Conservation (phyloP, 495 filamentous ascomycete species). For the Letharia columbiana region DNA sequence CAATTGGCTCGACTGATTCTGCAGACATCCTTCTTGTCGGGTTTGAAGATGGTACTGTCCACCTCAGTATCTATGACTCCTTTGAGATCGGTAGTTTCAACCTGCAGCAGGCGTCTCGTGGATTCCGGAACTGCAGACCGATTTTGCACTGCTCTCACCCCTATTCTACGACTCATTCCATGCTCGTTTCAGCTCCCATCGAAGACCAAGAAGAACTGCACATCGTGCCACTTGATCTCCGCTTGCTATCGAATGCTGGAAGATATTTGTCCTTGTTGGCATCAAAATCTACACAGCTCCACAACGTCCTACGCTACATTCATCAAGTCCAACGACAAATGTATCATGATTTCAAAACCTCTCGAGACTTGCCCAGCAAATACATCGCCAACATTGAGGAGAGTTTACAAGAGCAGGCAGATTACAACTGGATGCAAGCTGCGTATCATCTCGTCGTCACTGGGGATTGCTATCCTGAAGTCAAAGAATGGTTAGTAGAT, state of each 20-base stretch:
- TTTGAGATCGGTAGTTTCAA: conserved; percentile 70
- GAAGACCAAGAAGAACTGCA: conserved; percentile 35
- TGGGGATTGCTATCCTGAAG: conserved; percentile 63
- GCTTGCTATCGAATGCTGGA: conserved; percentile 70
- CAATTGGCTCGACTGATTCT: conserved; percentile 53
- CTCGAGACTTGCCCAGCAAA: conserved; percentile 66
- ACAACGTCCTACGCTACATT: conserved; percentile 77
- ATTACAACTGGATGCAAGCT: conserved; percentile 61
- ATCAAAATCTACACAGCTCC: conserved; percentile 76
- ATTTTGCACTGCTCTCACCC: conserved; percentile 57
- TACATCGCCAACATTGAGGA: conserved; percentile 72
- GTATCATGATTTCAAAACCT: conserved; percentile 67
- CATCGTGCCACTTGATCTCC: conserved; percentile 71
- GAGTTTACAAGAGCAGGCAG: conserved; percentile 46
- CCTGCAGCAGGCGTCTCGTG: conserved; percentile 27
- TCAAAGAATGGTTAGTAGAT: conserved; percentile 86
- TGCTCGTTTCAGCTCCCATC: conserved; percentile 46
- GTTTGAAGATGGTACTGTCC: conserved; percentile 67
- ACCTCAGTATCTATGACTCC: conserved; percentile 82
- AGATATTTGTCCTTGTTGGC: conserved; percentile 73
- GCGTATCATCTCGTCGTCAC: conserved; percentile 81
- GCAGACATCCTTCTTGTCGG: conserved; percentile 79
- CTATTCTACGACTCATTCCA: conserved; percentile 63
- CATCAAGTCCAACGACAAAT: conserved; percentile 67
- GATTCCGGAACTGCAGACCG: conserved; percentile 18